Conservation (phyloP, 2,329 filamentous ascomycete genomes). For the Diaporthe ilicicola region DNA sequence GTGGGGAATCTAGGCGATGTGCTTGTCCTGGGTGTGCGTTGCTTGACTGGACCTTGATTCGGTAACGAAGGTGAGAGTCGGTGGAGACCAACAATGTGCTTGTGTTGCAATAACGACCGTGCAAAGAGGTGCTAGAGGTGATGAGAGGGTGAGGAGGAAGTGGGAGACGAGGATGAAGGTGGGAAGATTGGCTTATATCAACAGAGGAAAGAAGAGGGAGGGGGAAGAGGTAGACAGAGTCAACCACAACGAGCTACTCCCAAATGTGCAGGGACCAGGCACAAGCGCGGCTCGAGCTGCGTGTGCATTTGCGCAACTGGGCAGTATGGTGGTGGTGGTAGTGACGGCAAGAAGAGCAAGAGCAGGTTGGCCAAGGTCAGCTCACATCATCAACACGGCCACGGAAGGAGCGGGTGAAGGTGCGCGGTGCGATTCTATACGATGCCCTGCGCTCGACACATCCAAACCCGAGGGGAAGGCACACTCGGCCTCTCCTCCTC, state of each 20-base stretch:
- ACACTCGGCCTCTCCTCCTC: neutral
- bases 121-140: constrained; percentile 17
- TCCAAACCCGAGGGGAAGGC: constrained; percentile 3
- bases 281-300: constrained; percentile 10
- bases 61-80: constrained; percentile 29
- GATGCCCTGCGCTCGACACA: neutral
- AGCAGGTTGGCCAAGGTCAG: constrained; percentile 8
- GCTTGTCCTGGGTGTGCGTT: neutral
- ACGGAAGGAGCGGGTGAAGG: constrained; percentile 17
- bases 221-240: neutral
- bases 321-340: neutral
- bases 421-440: neutral
- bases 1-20: neutral
- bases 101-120: constrained; percentile 24
- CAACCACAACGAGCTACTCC: neutral
- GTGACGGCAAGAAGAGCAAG: neutral
- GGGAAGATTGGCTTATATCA: constrained; percentile 28
- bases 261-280: constrained; percentile 18
- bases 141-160: neutral
- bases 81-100: constrained; percentile 23
- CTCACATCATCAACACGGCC: constrained; percentile 28
- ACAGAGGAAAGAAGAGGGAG: constrained; percentile 8
- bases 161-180: neutral
- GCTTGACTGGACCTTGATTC: neutral
- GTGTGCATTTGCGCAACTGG: no score